Evolutionary conservation across 208 protist species (phyloP).

Genomic region (Crithidia expoeki): DNA sequence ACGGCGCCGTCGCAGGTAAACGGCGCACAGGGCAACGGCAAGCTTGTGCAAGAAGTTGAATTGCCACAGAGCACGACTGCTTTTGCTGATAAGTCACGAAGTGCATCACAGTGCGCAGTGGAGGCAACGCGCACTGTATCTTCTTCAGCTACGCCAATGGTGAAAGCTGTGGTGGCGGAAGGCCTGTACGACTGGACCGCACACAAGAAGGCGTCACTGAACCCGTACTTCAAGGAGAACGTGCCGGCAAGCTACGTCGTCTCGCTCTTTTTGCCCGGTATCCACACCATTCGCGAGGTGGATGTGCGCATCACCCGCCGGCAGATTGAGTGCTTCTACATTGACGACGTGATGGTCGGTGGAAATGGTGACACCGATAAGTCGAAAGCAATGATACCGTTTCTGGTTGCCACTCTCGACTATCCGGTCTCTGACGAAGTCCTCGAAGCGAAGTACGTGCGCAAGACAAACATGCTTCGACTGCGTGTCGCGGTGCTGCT

Average conservation of each 20-base stretch:
- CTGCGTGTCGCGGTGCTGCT: constrained; percentile 66
- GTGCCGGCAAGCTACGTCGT: constrained; percentile 72
- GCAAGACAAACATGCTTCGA: constrained; percentile 63
- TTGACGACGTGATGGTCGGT: constrained; percentile 47
- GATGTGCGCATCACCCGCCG: constrained; percentile 65
- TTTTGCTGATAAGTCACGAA: background rate
- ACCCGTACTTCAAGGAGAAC: constrained; percentile 75
- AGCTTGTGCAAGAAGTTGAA: constrained; percentile 70
- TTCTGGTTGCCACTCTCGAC: constrained; percentile 68
- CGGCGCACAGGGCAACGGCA: constrained; percentile 48
- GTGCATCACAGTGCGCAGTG: too few species aligned
- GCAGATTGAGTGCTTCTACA: constrained; percentile 60
- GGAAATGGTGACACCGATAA: background rate
- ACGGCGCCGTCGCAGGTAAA: constrained; percentile 52
- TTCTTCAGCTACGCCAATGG: constrained; percentile 19
- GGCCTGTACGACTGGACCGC: constrained; percentile 83
- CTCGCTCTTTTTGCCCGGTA: constrained; percentile 70
- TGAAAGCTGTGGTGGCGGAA: constrained; percentile 44
- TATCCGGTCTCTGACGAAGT: constrained; percentile 82
- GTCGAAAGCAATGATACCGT: background rate
- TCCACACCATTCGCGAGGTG: constrained; percentile 80
- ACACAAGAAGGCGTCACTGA: constrained; percentile 66
- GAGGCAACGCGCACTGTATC: too few species aligned
- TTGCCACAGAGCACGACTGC: background rate
- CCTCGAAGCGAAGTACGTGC: constrained; percentile 75